Evolutionary conservation across 495 filamentous ascomycete genomes (phyloP).

Genomic region (Chaetomidium leptoderma): DNA sequence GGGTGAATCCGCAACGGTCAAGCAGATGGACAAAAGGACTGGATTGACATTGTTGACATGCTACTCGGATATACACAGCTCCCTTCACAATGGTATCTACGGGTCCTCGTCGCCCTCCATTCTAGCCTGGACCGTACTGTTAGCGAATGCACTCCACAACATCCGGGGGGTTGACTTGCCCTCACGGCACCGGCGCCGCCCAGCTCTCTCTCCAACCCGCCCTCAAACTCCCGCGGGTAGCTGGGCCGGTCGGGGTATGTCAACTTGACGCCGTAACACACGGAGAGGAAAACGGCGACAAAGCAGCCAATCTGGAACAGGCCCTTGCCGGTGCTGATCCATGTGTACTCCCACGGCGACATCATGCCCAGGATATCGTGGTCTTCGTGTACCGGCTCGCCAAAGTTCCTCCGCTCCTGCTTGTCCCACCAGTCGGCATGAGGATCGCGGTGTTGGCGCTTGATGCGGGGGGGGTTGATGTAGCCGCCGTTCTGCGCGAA

Average conservation of each 20-base stretch:
- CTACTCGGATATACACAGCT: slow-evolving; percentile 19
- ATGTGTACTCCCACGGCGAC: slow-evolving; percentile 83
- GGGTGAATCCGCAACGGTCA: neutral
- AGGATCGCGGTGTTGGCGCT: slow-evolving; percentile 87
- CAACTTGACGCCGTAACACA: slow-evolving; percentile 65
- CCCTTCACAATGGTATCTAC: slow-evolving; percentile 16
- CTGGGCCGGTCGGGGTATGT: slow-evolving; percentile 83
- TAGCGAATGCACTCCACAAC: slow-evolving; percentile 2
- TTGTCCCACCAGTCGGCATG: slow-evolving; percentile 96
- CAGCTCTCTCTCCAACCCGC: slow-evolving; percentile 78
- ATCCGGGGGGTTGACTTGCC: slow-evolving; percentile 34
- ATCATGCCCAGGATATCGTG: slow-evolving; percentile 93
- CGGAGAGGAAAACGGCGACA: slow-evolving; percentile 60
- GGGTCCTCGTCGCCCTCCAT: slow-evolving; percentile 42
- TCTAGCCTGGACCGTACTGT: slow-evolving; percentile 37
- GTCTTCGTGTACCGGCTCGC: slow-evolving; percentile 94
- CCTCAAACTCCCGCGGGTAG: slow-evolving; percentile 73
- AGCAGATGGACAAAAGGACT: slow-evolving; percentile 11
- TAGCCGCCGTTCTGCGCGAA: slow-evolving; percentile 79
- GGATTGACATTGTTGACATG: neutral
- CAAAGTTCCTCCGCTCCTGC: slow-evolving; percentile 92
- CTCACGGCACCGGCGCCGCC: slow-evolving; percentile 59
- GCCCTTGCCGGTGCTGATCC: slow-evolving; percentile 68
- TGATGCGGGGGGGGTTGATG: slow-evolving; percentile 76
- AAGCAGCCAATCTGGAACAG: slow-evolving; percentile 70